phyloP scores from a whole-genome alignment of 371 early-diverging fungal species.

The Mycotypha africana region DNA sequence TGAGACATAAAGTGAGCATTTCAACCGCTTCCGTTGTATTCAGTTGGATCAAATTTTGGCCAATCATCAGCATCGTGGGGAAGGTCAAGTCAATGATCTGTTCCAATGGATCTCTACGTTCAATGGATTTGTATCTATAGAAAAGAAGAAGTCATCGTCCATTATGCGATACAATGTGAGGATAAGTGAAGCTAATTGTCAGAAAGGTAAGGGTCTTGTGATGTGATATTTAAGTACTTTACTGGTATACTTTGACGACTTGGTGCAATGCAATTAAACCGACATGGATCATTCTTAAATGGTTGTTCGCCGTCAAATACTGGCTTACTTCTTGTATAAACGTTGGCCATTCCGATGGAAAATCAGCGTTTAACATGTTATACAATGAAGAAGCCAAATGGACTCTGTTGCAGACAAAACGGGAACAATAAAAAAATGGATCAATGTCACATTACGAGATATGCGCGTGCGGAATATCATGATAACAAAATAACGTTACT shows the following conservation, averaged over 20 bases:
- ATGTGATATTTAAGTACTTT: too few relatives aligned
- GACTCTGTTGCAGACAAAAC: constrained; percentile 32
- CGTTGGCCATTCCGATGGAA: constrained; percentile 78
- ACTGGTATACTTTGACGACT: constrained; percentile 77
- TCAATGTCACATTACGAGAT: too few relatives aligned
- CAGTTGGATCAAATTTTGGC: constrained; percentile 44
- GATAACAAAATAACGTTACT: constrained; percentile 33
- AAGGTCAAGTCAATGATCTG: constrained; percentile 69
- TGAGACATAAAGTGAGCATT: constrained; percentile 75
- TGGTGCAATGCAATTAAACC: constrained; percentile 77
- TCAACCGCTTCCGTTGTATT: constrained; percentile 73
- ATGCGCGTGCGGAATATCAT: too few relatives aligned
- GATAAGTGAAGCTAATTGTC: not conserved
- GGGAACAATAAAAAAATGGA: not conserved
- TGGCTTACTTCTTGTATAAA: constrained; percentile 62
- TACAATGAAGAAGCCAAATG: constrained; percentile 72
- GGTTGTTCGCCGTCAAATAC: constrained; percentile 60
- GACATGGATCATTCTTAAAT: constrained; percentile 59
- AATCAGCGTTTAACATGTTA: constrained; percentile 65
- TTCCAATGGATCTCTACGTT: constrained; percentile 57
- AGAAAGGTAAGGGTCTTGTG: too few relatives aligned
- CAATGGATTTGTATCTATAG: constrained; percentile 47
- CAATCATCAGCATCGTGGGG: constrained; percentile 69
- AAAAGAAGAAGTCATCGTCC: not conserved
- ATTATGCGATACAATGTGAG: too few relatives aligned